These are phyloP conservation scores for Scleroderma bovista DNA, from an alignment of 768 basidiomycete genomes.

Conservation along the genomic window DNA sequence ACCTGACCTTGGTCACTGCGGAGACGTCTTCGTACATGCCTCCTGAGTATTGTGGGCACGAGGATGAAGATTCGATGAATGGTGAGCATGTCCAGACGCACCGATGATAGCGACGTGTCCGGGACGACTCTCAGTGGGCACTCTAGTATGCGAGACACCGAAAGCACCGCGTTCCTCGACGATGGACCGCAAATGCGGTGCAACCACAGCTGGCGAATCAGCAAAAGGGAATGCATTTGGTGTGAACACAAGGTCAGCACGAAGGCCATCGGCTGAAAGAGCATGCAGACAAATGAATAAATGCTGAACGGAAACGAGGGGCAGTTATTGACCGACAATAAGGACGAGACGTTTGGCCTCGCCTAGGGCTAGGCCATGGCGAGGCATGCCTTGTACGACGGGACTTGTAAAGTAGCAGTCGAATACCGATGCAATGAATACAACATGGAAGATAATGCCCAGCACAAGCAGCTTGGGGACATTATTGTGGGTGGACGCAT, in stretches of 20 bases:
- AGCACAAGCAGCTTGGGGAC: constrained; percentile 47
- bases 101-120: constrained; percentile 89
- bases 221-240: constrained; percentile 50
- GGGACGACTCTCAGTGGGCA: constrained; percentile 84
- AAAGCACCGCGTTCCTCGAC: constrained; percentile 65
- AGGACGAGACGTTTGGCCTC: constrained; percentile 72
- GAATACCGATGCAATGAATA: constrained; percentile 69
- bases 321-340: constrained; percentile 55
- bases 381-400: constrained; percentile 72
- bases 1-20: constrained; percentile 72
- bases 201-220: constrained; percentile 54
- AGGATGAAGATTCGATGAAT: too few species aligned
- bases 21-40: constrained; percentile 92
- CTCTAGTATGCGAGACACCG: constrained; percentile 80
- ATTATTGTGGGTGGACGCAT: constrained; percentile 15
- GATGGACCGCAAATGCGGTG: constrained; percentile 70
- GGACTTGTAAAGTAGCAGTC: constrained; percentile 88
- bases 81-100: constrained; percentile 16
- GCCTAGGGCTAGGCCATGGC: constrained; percentile 39
- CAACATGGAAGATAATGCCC: constrained; percentile 69
- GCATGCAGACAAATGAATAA: neutral
- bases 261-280: constrained; percentile 67
- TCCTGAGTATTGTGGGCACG: constrained; percentile 32
- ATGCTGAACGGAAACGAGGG: neutral
- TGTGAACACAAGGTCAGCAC: constrained; percentile 74